Conservation (phyloP, 805 yeast species). For the Lachancea quebecensis region DNA sequence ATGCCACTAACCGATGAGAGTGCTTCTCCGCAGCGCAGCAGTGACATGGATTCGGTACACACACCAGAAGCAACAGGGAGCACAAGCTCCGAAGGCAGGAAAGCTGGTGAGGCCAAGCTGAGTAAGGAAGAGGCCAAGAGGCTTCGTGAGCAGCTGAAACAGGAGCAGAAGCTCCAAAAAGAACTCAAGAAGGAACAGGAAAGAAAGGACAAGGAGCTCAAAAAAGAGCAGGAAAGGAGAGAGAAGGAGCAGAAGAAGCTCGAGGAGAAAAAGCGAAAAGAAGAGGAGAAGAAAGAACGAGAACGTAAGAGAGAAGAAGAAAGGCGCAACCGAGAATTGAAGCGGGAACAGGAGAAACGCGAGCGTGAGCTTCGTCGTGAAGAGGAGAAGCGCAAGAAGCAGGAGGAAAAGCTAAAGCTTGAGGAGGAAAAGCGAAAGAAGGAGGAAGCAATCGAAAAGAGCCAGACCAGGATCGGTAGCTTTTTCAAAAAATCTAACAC, state of each 20-base stretch:
- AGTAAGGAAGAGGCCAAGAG: constrained; percentile 8
- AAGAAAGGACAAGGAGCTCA: constrained; percentile 14
- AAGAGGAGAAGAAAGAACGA: constrained; percentile 16
- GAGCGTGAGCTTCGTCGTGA: constrained; percentile 20
- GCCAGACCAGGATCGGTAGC: constrained; percentile 34
- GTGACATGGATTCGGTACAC: no score
- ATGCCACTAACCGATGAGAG: no score
- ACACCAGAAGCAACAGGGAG: not conserved
- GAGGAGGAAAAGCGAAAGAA: constrained; percentile 25
- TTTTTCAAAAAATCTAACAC: constrained; percentile 30
- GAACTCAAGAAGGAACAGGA: constrained; percentile 15
- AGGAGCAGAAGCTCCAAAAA: constrained; percentile 10
- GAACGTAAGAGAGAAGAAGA: constrained; percentile 19
- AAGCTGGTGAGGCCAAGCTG: constrained; percentile 4
- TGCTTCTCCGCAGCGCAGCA: no score
- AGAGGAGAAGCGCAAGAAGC: constrained; percentile 19
- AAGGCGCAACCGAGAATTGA: constrained; percentile 17
- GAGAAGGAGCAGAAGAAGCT: constrained; percentile 33
- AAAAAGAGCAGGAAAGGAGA: constrained; percentile 22
- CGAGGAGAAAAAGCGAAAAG: constrained; percentile 27
- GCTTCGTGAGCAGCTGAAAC: constrained; percentile 14
- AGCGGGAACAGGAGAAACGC: constrained; percentile 12
- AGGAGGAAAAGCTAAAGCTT: constrained; percentile 16
- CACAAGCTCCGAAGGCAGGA: not conserved
- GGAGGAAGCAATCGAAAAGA: constrained; percentile 32